These are phyloP conservation scores for Dictyostelium firmibasis DNA, from an alignment of 78 protist species.

Conservation along the genomic window DNA sequence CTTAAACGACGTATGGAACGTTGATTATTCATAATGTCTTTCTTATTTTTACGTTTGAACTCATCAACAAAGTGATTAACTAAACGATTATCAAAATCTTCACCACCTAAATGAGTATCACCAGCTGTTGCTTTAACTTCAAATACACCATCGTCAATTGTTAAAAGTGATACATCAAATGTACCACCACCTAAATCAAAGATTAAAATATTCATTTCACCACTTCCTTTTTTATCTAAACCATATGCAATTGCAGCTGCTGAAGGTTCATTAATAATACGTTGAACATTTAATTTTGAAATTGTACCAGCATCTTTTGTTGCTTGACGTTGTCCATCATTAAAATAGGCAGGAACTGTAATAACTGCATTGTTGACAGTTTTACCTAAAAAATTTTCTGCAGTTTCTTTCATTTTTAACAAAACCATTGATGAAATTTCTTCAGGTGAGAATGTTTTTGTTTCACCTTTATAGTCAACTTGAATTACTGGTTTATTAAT, in stretches of 20 bases:
- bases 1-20: conserved; percentile 92
- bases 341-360: conserved; percentile 98
- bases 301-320: conserved; percentile 98
- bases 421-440: conserved; percentile 94
- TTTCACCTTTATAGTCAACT: conserved; percentile 88
- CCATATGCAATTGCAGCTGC: conserved; percentile 99
- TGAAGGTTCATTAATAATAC: conserved; percentile 98
- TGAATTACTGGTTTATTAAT: conserved; percentile 76
- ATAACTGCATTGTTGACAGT: conserved; percentile 89
- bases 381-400: conserved; percentile 91
- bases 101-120: conserved; percentile 99
- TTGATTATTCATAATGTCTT: conserved; percentile 82
- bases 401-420: conserved; percentile 93
- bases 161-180: conserved; percentile 95
- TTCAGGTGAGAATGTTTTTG: conserved; percentile 87
- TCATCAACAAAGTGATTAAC: conserved; percentile 90
- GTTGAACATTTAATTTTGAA: conserved; percentile 94
- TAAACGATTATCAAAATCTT: conserved; percentile 96
- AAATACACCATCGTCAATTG: conserved; percentile 97
- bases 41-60: conserved; percentile 74
- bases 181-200: conserved; percentile 99
- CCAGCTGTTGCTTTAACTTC: conserved; percentile 97
- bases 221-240: conserved; percentile 90
- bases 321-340: conserved; percentile 98
- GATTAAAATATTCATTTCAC: conserved; percentile 92